Conservation (phyloP, 2,329 filamentous ascomycete genomes). For the Cladorrhinum sp. region DNA sequence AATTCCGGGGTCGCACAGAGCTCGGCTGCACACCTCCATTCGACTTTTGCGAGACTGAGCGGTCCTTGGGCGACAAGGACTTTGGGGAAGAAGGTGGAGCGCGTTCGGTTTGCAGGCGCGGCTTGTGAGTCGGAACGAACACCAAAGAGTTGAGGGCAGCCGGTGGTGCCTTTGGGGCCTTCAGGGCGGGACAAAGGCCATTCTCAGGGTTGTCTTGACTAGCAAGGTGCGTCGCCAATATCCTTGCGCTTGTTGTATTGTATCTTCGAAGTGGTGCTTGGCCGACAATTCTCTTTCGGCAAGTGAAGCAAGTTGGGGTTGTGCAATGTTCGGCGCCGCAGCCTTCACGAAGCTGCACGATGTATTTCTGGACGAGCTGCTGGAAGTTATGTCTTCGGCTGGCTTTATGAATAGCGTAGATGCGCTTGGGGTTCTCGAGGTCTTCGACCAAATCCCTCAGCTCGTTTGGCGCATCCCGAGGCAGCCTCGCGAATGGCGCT, state of each 20-base stretch:
- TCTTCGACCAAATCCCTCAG: slow-evolving; percentile 54
- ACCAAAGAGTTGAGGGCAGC: slow-evolving; percentile 47
- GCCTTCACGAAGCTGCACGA: slow-evolving; percentile 77
- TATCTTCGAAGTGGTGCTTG: slow-evolving; percentile 72
- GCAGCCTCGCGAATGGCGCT: slow-evolving; percentile 57
- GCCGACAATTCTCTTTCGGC: slow-evolving; percentile 63
- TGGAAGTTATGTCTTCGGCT: slow-evolving; percentile 63
- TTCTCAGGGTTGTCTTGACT: slow-evolving; percentile 73
- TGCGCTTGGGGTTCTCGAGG: slow-evolving; percentile 58
- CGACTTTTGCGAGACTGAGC: slow-evolving; percentile 15
- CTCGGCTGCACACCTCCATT: slow-evolving; percentile 8
- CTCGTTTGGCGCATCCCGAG: slow-evolving; percentile 58
- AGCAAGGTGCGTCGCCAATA: slow-evolving; percentile 75
- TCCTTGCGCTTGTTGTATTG: slow-evolving; percentile 76
- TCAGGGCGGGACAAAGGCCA: slow-evolving; percentile 60
- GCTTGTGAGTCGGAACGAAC: slow-evolving; percentile 39
- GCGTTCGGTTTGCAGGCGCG: slow-evolving; percentile 18
- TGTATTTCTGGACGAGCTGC: slow-evolving; percentile 66
- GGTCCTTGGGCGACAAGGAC: slow-evolving; percentile 19
- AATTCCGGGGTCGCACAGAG: not conserved
- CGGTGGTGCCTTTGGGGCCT: slow-evolving; percentile 41
- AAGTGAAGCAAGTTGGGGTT: slow-evolving; percentile 78
- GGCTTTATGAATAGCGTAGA: slow-evolving; percentile 60
- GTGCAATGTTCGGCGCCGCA: slow-evolving; percentile 68
- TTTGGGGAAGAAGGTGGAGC: slow-evolving; percentile 14